Evolutionary conservation across 169 alveolate genomes (phyloP).

Genomic region (Eimeria maxima): DNA sequence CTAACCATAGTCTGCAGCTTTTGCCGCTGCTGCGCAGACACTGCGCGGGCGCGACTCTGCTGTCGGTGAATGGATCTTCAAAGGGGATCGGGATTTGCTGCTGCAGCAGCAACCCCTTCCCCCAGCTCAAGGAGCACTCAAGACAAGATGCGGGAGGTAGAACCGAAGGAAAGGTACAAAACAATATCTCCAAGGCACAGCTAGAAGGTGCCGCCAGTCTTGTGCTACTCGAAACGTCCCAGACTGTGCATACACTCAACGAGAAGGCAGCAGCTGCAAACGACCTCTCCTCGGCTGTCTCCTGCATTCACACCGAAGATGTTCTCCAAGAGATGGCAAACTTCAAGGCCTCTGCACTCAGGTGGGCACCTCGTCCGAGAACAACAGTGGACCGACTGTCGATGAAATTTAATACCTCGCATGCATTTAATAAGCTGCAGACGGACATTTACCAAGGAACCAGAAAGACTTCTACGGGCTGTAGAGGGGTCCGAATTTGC

Average conservation of each 20-base stretch:
- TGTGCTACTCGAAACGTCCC: slow-evolving; percentile 68
- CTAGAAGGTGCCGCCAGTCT: slow-evolving; percentile 36
- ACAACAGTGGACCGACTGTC: no score
- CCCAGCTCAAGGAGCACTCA: neutral
- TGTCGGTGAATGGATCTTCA: neutral
- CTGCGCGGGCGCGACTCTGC: slow-evolving; percentile 49
- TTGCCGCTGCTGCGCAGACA: slow-evolving; percentile 45
- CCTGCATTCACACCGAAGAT: slow-evolving; percentile 33
- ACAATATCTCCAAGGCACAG: neutral
- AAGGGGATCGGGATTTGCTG: slow-evolving; percentile 51
- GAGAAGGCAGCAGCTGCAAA: slow-evolving; percentile 33
- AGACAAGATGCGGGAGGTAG: neutral
- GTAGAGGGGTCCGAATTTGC: neutral
- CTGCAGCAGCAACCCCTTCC: neutral
- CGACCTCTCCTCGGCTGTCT: neutral
- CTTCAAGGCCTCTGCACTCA: slow-evolving; percentile 8
- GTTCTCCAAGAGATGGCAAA: neutral
- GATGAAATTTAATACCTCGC: neutral
- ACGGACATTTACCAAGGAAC: neutral
- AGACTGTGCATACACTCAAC: slow-evolving; percentile 11
- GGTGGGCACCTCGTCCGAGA: neutral
- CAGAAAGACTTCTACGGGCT: neutral
- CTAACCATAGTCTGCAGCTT: neutral
- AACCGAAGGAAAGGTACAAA: neutral
- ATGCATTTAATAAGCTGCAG: neutral